phyloP scores from a whole-genome alignment of 1,139 yeast genomes.

The Sugiyamaella novakii region DNA sequence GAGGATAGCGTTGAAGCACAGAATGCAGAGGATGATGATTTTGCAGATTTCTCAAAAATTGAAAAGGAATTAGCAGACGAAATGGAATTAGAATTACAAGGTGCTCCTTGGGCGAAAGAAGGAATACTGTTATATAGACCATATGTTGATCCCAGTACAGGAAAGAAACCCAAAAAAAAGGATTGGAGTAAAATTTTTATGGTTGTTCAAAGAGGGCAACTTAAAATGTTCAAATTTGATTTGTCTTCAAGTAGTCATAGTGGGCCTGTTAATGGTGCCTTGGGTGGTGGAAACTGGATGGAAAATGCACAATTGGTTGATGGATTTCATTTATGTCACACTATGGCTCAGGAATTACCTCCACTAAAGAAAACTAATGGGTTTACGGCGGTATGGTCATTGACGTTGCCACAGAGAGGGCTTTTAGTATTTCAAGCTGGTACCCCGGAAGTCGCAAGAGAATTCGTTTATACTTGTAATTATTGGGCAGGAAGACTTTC shows the following conservation, averaged over 20 bases:
- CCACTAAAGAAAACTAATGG: conserved; percentile 36
- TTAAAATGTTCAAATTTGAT: conserved; percentile 40
- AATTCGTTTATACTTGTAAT: conserved; percentile 74
- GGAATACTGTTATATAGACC: conserved; percentile 60
- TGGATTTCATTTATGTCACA: conserved; percentile 37
- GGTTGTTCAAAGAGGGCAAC: conserved; percentile 43
- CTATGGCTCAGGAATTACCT: conserved; percentile 40
- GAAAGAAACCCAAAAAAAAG: conserved; percentile 37
- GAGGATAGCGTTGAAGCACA: conserved; percentile 27
- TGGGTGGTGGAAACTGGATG: conserved; percentile 71
- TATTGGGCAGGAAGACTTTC: conserved; percentile 88
- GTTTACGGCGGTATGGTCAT: conserved; percentile 40
- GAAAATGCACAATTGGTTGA: conserved; percentile 38
- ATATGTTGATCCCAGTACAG: conserved; percentile 42
- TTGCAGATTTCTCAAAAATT: conserved; percentile 37
- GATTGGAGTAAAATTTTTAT: conserved; percentile 41
- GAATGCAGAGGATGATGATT: conserved; percentile 30
- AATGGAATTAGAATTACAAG: conserved; percentile 63
- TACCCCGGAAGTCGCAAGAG: conserved; percentile 65
- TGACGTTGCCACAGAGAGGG: conserved; percentile 43
- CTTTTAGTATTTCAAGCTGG: conserved; percentile 51
- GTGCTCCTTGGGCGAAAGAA: conserved; percentile 78
- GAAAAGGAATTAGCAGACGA: conserved; percentile 47
- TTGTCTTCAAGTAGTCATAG: conserved; percentile 17
- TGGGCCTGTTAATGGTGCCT: conserved; percentile 26